phyloP scores from a whole-genome alignment of 2,329 filamentous ascomycete species.

The Paracoccidioides brasiliensis region DNA sequence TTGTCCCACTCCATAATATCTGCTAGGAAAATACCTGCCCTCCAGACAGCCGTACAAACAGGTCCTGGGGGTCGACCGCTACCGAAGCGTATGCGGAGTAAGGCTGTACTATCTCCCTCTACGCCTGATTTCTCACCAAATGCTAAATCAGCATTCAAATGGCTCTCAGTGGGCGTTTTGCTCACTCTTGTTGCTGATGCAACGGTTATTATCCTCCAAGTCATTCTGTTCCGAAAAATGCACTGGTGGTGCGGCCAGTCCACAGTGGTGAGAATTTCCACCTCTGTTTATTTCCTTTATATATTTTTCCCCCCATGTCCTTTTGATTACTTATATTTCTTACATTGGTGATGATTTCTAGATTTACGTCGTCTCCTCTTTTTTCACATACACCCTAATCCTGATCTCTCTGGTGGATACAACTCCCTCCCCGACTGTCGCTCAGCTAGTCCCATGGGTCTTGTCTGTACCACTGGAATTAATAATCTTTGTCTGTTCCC shows the following conservation, averaged over 20 bases:
- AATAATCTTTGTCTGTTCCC: constrained; percentile 54
- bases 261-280: constrained; percentile 48
- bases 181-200: constrained; percentile 66
- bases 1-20: constrained; percentile 46
- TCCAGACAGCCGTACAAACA: constrained; percentile 39
- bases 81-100: constrained; percentile 48
- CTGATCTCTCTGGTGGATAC: constrained; percentile 79
- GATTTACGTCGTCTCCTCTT: constrained; percentile 74
- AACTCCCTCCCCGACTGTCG: constrained; percentile 62
- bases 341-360: constrained; percentile 25
- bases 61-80: constrained; percentile 86
- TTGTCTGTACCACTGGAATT: constrained; percentile 60
- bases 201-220: constrained; percentile 59
- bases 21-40: constrained; percentile 35
- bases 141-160: constrained; percentile 61
- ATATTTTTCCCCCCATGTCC: neutral
- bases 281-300: neutral
- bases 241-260: constrained; percentile 75
- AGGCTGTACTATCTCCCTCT: constrained; percentile 35
- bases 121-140: constrained; percentile 49
- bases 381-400: constrained; percentile 77
- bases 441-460: constrained; percentile 70
- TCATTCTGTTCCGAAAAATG: constrained; percentile 50
- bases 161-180: constrained; percentile 56
- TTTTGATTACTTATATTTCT: neutral